Evolutionary conservation across 352 stramenopile genomes (phyloP).

Genomic region (Phytophthora uliginosa): DNA sequence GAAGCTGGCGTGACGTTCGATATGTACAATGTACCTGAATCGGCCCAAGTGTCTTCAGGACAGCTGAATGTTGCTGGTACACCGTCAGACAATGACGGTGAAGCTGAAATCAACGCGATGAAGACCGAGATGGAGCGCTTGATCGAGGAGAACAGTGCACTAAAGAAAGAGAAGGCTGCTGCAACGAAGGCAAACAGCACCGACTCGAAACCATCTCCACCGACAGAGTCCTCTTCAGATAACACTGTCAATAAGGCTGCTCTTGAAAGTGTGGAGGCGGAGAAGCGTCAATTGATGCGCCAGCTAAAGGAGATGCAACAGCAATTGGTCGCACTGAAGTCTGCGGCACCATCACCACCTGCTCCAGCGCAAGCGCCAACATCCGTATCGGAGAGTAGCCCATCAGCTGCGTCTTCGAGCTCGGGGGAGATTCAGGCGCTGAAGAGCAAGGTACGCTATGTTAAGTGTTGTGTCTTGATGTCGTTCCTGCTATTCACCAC

Average conservation of each 20-base stretch:
- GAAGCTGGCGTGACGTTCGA: constrained; percentile 59
- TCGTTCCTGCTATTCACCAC: neutral
- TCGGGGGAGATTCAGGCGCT: constrained; percentile 54
- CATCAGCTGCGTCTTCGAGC: constrained; percentile 14
- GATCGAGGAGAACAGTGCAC: constrained; percentile 71
- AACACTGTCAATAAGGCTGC: constrained; percentile 46
- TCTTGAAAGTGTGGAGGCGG: constrained; percentile 57
- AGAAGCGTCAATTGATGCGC: constrained; percentile 65
- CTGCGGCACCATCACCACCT: constrained; percentile 15
- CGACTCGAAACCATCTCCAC: constrained; percentile 9
- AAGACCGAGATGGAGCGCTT: constrained; percentile 81
- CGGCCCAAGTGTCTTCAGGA: constrained; percentile 28
- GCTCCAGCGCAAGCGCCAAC: constrained; percentile 15
- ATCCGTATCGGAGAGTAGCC: neutral
- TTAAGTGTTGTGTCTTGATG: neutral
- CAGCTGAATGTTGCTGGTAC: constrained; percentile 33
- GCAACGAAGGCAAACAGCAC: constrained; percentile 17
- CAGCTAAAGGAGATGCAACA: constrained; percentile 76
- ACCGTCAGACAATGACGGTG: constrained; percentile 49
- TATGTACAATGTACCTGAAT: constrained; percentile 47
- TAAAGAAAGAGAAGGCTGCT: constrained; percentile 36
- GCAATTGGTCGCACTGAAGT: constrained; percentile 45
- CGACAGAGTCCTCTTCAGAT: neutral
- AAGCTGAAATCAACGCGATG: constrained; percentile 75
- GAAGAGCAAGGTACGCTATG: constrained; percentile 64